phyloP scores from a whole-genome alignment of 176 grass and related monocot genomes.

The Tillandsia leiboldiana region DNA sequence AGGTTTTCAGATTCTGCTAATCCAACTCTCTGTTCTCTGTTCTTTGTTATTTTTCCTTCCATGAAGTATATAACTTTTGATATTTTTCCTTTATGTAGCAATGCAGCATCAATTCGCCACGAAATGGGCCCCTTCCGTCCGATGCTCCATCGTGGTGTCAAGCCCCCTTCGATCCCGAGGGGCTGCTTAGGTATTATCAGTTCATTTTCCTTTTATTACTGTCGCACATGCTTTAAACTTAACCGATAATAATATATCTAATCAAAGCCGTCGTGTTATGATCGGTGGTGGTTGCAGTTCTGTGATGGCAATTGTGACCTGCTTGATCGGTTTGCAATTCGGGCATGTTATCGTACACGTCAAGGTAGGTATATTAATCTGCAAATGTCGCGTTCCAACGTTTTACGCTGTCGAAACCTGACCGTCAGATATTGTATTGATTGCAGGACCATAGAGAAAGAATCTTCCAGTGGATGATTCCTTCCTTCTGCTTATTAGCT shows the following conservation, averaged over 20 bases:
- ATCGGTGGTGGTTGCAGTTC: conserved; percentile 22
- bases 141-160: conserved; percentile 72
- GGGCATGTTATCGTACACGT: conserved; percentile 65
- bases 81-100: conserved; percentile 23
- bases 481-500: conserved; percentile 39
- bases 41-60: not conserved
- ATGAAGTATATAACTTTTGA: not conserved
- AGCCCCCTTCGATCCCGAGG: conserved; percentile 82
- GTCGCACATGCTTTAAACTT: not conserved
- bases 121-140: conserved; percentile 52
- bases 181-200: conserved; percentile 55
- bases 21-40: not conserved
- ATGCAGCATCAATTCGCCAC: conserved; percentile 64
- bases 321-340: conserved; percentile 76
- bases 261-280: not conserved
- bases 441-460: conserved; percentile 47
- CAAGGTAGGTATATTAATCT: conserved; percentile 30
- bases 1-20: conserved; percentile 18
- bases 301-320: conserved; percentile 73
- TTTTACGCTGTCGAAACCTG: not conserved
- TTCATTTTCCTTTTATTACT: not conserved
- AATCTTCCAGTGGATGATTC: conserved; percentile 45
- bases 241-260: not conserved
- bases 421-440: not conserved
- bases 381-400: not conserved